Percentiles rank a stretch among this genome's conserved stretches.
These are phyloP conservation scores for Rhamnella rubrinervis DNA, from an alignment of 331 rosid genomes.

Conservation along the genomic window DNA sequence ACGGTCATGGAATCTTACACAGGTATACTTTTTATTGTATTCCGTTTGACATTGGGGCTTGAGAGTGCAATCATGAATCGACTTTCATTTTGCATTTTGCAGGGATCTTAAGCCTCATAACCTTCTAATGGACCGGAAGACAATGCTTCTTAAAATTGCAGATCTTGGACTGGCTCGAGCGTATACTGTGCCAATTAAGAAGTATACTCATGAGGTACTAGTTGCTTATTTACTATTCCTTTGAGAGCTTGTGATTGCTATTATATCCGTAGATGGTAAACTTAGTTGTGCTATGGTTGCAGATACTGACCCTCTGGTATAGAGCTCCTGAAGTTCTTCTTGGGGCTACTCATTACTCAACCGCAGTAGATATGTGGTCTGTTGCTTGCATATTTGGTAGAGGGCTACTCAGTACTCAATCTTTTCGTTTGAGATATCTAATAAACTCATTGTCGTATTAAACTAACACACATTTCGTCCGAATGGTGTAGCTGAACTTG, in stretches of 20 bases:
- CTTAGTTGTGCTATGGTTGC: constrained; percentile 5
- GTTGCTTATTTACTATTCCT: background rate
- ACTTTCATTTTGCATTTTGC: background rate
- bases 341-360: constrained; percentile 97
- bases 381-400: constrained; percentile 76
- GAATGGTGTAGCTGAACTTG: constrained; percentile 69
- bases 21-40: constrained; percentile 36
- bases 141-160: constrained; percentile 84
- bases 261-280: background rate
- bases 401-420: too few relatives aligned
- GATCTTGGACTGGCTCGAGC: constrained; percentile 98
- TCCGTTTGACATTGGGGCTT: background rate
- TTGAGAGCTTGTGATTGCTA: background rate
- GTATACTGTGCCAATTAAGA: constrained; percentile 84
- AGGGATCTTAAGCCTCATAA: constrained; percentile 99
- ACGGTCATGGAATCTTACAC: constrained; percentile 93
- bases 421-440: background rate
- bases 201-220: constrained; percentile 90
- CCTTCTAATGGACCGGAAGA: constrained; percentile 85
- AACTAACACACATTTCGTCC: background rate
- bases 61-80: background rate
- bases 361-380: constrained; percentile 96
- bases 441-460: background rate
- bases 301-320: constrained; percentile 97
- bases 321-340: constrained; percentile 98